A percentile compares a stretch with the other conserved stretches of the same genome.
phyloP scores from a whole-genome alignment of 1,139 yeast species.

The Yamadazyma blattariae region DNA sequence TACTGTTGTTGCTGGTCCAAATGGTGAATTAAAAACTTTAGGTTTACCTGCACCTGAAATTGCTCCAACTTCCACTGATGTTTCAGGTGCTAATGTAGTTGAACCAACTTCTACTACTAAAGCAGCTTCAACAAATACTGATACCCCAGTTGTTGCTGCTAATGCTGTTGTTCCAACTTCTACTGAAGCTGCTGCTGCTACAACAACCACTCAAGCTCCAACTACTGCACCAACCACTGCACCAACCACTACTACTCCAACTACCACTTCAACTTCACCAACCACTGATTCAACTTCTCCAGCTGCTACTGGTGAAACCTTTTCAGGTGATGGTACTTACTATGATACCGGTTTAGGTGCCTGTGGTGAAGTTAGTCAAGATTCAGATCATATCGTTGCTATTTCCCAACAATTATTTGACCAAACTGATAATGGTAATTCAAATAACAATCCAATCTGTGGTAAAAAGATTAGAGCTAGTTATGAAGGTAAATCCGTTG shows the following conservation, averaged over 20 bases:
- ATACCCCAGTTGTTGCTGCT: slow-evolving; percentile 10
- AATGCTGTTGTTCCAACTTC: slow-evolving; percentile 11
- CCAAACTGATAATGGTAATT: slow-evolving; percentile 31
- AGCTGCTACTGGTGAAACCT: slow-evolving; percentile 15
- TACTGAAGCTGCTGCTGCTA: slow-evolving; percentile 11
- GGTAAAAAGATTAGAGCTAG: slow-evolving; percentile 39
- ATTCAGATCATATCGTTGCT: slow-evolving; percentile 48
- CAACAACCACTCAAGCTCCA: slow-evolving; percentile 8
- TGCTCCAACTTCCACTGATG: slow-evolving; percentile 11
- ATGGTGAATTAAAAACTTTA: slow-evolving; percentile 13
- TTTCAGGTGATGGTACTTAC: slow-evolving; percentile 59
- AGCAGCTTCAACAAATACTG: slow-evolving; percentile 2
- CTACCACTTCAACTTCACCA: slow-evolving; percentile 18
- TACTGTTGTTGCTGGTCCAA: slow-evolving; percentile 11
- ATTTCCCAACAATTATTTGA: slow-evolving; percentile 36
- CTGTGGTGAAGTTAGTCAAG: slow-evolving; percentile 50
- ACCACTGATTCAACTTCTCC: slow-evolving; percentile 18
- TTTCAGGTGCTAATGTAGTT: slow-evolving; percentile 6
- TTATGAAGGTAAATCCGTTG: slow-evolving; percentile 40
- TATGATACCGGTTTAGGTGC: slow-evolving; percentile 61
- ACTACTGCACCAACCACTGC: slow-evolving; percentile 25
- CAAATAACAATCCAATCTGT: slow-evolving; percentile 43
- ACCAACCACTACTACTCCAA: slow-evolving; percentile 11
- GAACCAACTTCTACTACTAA: slow-evolving; percentile 5
- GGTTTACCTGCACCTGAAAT: slow-evolving; percentile 8